A percentile compares a stretch with the other conserved stretches of the same genome.
Conservation (phyloP, 2,329 filamentous ascomycete species). For the Dactylonectria estremocensis region DNA sequence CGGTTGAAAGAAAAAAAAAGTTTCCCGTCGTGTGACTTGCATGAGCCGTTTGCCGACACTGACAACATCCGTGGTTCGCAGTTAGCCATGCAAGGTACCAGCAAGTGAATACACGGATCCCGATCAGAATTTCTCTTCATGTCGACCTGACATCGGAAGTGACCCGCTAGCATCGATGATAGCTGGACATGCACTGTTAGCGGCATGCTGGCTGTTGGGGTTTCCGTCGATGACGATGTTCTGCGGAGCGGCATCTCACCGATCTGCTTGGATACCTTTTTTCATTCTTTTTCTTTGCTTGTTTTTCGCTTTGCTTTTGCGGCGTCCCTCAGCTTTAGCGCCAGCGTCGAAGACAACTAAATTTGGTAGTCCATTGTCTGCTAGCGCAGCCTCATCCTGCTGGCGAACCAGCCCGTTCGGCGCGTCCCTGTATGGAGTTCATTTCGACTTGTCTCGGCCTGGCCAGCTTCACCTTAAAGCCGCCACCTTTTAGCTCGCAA, state of each 20-base stretch:
- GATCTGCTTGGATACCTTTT: conserved; percentile 32
- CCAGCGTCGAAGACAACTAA: conserved; percentile 20
- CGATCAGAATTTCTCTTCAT: conserved; percentile 14
- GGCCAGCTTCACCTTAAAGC: conserved; percentile 36
- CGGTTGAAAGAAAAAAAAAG: conserved; percentile 10
- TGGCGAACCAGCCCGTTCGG: conserved; percentile 24
- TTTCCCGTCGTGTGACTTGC: conserved; percentile 32
- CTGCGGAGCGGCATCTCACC: conserved; percentile 37
- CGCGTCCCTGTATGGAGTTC: conserved; percentile 35
- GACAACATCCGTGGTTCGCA: conserved; percentile 19
- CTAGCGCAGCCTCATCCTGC: conserved; percentile 26
- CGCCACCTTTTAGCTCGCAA: conserved; percentile 38
- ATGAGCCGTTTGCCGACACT: conserved; percentile 30
- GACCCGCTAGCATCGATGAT: conserved; percentile 14
- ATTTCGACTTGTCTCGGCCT: conserved; percentile 36
- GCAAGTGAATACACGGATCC: conserved; percentile 8
- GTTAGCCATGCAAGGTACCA: conserved; percentile 33
- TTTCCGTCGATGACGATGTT: conserved; percentile 13
- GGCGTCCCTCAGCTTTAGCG: conserved; percentile 33
- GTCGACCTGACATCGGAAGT: conserved; percentile 3
- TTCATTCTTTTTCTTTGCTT: conserved; percentile 39
- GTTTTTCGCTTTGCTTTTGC: conserved; percentile 32
- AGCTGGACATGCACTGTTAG: conserved; percentile 18
- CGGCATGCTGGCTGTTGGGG: conserved; percentile 4
- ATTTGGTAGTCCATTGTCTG: conserved; percentile 32